phyloP scores from a whole-genome alignment of 306 rosid species.

The Adenanthera pavonina region DNA sequence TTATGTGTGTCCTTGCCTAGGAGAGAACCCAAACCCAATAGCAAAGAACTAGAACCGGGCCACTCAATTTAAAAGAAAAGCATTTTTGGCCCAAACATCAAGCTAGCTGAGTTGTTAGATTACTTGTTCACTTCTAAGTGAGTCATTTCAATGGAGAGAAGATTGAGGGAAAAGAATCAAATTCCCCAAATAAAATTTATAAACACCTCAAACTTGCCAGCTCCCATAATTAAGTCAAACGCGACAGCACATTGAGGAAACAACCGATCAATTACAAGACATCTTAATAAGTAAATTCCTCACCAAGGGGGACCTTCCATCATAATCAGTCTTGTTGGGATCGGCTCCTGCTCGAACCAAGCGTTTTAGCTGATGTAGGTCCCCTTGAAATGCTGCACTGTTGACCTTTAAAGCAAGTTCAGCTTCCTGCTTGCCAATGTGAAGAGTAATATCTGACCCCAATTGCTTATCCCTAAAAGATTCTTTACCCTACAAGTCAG shows the following conservation, averaged over 20 bases:
- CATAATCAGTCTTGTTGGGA: slow-evolving; percentile 88
- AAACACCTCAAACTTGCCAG: background rate
- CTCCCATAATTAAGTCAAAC: background rate
- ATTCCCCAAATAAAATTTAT: background rate
- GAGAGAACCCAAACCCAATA: too few relatives aligned
- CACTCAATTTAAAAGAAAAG: too few relatives aligned
- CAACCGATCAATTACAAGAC: slow-evolving; percentile 27
- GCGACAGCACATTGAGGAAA: slow-evolving; percentile 25
- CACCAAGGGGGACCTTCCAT: slow-evolving; percentile 98
- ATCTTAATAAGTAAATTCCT: slow-evolving; percentile 34
- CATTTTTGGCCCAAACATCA: too few relatives aligned
- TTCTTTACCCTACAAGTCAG: slow-evolving; percentile 64
- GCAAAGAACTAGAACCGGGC: too few relatives aligned
- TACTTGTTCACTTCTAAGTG: background rate
- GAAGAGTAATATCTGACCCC: slow-evolving; percentile 85
- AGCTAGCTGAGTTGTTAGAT: too few relatives aligned
- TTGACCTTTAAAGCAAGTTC: slow-evolving; percentile 92
- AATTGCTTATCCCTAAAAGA: slow-evolving; percentile 68
- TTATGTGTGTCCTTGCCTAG: too few relatives aligned
- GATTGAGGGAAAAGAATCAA: background rate
- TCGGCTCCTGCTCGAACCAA: slow-evolving; percentile 91
- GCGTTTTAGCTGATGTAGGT: slow-evolving; percentile 75
- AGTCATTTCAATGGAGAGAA: background rate
- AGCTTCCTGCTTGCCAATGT: slow-evolving; percentile 88
- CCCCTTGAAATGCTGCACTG: slow-evolving; percentile 78